A percentile compares a stretch with the other conserved stretches of the same genome.
Evolutionary conservation across 148 eudicot species (phyloP).

Genomic region (Pouteria glomerata): DNA sequence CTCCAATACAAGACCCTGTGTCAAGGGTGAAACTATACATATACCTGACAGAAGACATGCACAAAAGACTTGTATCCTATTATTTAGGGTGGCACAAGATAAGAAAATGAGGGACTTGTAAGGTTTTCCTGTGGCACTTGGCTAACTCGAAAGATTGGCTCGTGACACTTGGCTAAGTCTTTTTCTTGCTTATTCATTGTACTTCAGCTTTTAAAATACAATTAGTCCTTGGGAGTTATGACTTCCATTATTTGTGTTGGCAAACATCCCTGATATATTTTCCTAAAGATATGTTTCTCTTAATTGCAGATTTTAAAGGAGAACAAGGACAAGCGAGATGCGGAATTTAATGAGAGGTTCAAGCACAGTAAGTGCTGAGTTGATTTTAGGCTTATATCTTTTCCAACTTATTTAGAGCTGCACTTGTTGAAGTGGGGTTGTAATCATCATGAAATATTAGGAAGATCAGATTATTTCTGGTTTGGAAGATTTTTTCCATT

Average conservation of each 20-base stretch:
- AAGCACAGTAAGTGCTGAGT: slow-evolving; percentile 55
- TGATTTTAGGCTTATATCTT: background rate
- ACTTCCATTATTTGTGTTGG: background rate
- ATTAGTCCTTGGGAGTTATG: background rate
- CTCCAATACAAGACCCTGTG: no score
- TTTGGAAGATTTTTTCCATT: no score
- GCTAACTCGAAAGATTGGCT: no score
- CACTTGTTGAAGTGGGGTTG: background rate
- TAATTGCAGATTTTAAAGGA: slow-evolving; percentile 70
- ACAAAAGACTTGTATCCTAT: no score
- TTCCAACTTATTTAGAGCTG: background rate
- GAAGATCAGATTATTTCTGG: no score
- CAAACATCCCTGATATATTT: background rate
- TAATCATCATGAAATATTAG: no score
- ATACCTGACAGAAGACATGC: no score
- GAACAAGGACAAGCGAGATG: slow-evolving; percentile 88
- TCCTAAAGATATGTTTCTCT: background rate
- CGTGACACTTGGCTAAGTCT: background rate
- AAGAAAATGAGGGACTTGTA: no score
- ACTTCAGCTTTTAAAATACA: background rate
- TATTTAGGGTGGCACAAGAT: no score
- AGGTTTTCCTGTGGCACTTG: background rate
- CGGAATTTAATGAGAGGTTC: slow-evolving; percentile 88
- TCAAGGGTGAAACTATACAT: no score
- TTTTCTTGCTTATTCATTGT: background rate